A percentile compares a stretch with the other conserved stretches of the same genome.
Conservation (phyloP, 2,329 filamentous ascomycete genomes). For the Leptographium lundbergii region DNA sequence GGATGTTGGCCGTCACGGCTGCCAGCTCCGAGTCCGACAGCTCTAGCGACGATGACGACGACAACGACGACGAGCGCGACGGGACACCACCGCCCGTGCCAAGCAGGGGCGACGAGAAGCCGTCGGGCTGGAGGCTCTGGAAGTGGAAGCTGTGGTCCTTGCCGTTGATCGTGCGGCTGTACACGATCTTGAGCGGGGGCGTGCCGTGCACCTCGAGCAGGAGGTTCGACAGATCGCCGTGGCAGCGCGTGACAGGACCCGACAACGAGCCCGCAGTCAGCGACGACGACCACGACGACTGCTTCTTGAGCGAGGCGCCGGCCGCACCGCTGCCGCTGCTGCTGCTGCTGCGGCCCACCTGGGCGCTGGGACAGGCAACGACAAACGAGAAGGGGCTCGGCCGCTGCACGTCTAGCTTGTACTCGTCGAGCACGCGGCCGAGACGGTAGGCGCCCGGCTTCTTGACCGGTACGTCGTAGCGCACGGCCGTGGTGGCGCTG, state of each 20-base stretch:
- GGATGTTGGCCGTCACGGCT: slow-evolving; percentile 26
- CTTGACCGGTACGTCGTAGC: slow-evolving; percentile 63
- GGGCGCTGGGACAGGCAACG: slow-evolving; percentile 71
- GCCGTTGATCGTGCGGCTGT: slow-evolving; percentile 76
- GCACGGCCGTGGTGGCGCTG: slow-evolving; percentile 38
- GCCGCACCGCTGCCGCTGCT: too few species aligned
- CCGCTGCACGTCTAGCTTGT: slow-evolving; percentile 83
- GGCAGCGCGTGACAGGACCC: slow-evolving; percentile 43
- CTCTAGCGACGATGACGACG: background rate
- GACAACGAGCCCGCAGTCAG: slow-evolving; percentile 31
- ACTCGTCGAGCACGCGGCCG: slow-evolving; percentile 77
- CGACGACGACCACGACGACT: slow-evolving; percentile 37
- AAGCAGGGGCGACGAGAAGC: slow-evolving; percentile 66
- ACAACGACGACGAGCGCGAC: slow-evolving; percentile 16
- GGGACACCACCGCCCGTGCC: slow-evolving; percentile 36
- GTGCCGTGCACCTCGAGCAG: slow-evolving; percentile 76
- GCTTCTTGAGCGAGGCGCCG: slow-evolving; percentile 11
- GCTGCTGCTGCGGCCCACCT: slow-evolving; percentile 28
- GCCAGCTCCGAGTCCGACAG: background rate
- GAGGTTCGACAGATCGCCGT: slow-evolving; percentile 77
- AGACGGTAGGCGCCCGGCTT: slow-evolving; percentile 82
- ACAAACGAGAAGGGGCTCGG: slow-evolving; percentile 67
- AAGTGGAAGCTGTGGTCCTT: slow-evolving; percentile 77
- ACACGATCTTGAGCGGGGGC: slow-evolving; percentile 83
- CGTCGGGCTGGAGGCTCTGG: slow-evolving; percentile 86